Conservation (phyloP, 768 basidiomycete species). For the Mycena amicta region DNA sequence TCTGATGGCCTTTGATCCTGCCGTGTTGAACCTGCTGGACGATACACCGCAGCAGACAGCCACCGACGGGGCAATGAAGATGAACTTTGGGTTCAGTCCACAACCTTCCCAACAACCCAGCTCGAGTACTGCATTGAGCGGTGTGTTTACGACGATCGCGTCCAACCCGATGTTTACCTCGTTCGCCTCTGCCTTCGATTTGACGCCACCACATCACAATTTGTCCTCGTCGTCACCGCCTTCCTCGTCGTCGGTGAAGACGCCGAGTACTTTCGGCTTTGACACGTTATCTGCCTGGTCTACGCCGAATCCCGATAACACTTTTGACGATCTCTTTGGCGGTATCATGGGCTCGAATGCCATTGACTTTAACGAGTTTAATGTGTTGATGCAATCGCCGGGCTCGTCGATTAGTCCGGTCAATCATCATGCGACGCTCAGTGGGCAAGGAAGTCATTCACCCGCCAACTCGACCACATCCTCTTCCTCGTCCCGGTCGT, state of each 20-base stretch:
- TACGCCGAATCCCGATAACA: conserved; percentile 38
- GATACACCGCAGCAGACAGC: conserved; percentile 58
- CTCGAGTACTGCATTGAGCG: conserved; percentile 41
- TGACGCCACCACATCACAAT: conserved; percentile 30
- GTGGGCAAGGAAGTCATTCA: conserved; percentile 26
- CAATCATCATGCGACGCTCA: conserved; percentile 42
- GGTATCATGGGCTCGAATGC: conserved; percentile 34
- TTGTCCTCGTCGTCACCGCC: neutral
- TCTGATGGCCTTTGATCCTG: conserved; percentile 70
- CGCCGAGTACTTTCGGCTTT: conserved; percentile 40
- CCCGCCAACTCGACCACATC: conserved; percentile 41
- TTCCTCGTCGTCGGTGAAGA: conserved; percentile 1
- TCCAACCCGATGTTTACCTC: conserved; percentile 86
- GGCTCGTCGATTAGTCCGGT: conserved; percentile 54
- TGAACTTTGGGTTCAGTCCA: conserved; percentile 61
- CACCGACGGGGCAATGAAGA: conserved; percentile 58
- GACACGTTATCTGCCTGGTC: conserved; percentile 50
- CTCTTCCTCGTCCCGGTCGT: conserved; percentile 33
- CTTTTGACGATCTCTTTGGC: conserved; percentile 51
- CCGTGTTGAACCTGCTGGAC: conserved; percentile 64
- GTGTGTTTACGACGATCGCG: conserved; percentile 75
- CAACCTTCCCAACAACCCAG: neutral
- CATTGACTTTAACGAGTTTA: conserved; percentile 35
- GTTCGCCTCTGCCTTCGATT: conserved; percentile 64
- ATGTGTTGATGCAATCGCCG: conserved; percentile 34